These are phyloP conservation scores for Artemisia tridentata DNA, from an alignment of 129 eudicot genomes.

Conservation along the genomic window DNA sequence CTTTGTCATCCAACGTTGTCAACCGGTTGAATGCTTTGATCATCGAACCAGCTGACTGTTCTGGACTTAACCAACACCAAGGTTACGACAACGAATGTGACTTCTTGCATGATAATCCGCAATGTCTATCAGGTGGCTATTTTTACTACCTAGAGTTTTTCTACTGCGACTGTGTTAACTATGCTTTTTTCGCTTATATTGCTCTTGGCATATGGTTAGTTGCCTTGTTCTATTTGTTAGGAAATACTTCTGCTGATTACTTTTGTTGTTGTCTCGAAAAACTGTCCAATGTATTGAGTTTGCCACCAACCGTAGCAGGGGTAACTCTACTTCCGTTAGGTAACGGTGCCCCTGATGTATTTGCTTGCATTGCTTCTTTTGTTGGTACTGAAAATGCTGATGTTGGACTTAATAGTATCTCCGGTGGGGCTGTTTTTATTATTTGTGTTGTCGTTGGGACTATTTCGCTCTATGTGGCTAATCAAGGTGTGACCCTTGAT, in stretches of 20 bases:
- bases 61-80: conserved; percentile 34
- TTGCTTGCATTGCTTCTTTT: conserved; percentile 76
- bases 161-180: conserved; percentile 50
- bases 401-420: conserved; percentile 65
- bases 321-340: conserved; percentile 76
- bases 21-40: conserved; percentile 5
- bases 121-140: conserved; percentile 52
- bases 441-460: conserved; percentile 63
- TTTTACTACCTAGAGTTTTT: conserved; percentile 52
- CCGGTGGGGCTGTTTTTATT: conserved; percentile 68
- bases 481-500: conserved; percentile 39
- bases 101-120: conserved; percentile 48
- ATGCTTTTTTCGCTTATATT: conserved; percentile 34
- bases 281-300: conserved; percentile 39
- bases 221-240: conserved; percentile 58
- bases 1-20: background rate
- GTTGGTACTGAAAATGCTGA: conserved; percentile 47
- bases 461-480: conserved; percentile 40
- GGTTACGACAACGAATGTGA: conserved; percentile 49
- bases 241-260: conserved; percentile 66
- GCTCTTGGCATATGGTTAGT: conserved; percentile 44
- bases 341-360: conserved; percentile 77
- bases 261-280: conserved; percentile 66
- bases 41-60: conserved; percentile 36
- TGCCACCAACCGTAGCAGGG: conserved; percentile 73